Evolutionary conservation across 2,329 filamentous ascomycete species (phyloP), one percentile per base, ranked within the genome.

Genomic region (Nemania abortiva): DNA sequence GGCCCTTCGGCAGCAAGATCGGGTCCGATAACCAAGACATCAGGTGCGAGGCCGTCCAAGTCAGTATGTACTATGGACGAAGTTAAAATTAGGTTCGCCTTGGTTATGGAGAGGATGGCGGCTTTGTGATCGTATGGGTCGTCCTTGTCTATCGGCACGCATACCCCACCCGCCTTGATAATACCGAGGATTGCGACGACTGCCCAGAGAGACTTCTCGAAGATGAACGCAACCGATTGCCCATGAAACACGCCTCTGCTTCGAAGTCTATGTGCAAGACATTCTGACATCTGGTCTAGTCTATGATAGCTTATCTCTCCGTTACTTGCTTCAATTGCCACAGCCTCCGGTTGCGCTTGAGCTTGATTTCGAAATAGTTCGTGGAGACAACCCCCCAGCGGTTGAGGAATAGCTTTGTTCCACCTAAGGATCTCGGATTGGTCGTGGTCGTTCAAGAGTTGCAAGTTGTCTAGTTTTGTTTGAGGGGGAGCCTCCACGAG

Each of bases 201-300:
- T 0, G 73, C 74, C 79, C 77, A 82, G 42, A 70, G 73, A 3
- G 79, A 81, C 70, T 82, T 82, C 20, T 81, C 77, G 52, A 81
- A 81, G 52, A 63, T 69, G 20, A 60, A 54, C 6, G 55, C 58
- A 6, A 70, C 65, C 4, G 59, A 27, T 7, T 29, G 15, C 37
- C n/a, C 68, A 53, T 10, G 22, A 13, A 18, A 22, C 27, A 67
- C 42, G 15, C 67, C 67, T 52, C 49, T 55, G 20, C 18, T 34
- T 15, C 13, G 53, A n/a, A 70, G 52, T 5, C 42, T 42, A 20
- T 45, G 31, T 29, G 67, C 63, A 3, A 70, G 58, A 20, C 31
- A 42, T 18, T 70, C 53, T 31, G 67, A 66, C 24, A 63, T 64
- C 20, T 68, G 22, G 55, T 70, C 68, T 22, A 70, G 42, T 57